Base-by-base conservation (phyloP, 2,329 filamentous ascomycete species). In the Penicillium hordei region DNA sequence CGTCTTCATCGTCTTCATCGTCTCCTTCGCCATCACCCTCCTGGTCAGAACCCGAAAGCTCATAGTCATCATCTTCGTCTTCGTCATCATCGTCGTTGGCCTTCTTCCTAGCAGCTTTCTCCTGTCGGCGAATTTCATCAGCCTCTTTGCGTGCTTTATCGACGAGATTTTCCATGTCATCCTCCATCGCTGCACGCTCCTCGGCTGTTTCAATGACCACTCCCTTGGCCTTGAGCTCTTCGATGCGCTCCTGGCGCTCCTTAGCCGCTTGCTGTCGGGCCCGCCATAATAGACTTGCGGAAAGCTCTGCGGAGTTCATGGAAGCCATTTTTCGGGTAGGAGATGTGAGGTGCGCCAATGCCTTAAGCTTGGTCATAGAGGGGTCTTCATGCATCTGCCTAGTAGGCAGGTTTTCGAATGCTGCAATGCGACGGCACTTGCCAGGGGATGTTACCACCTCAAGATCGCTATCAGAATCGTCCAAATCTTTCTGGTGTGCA, bases 111-210 rank as follows among this genome's bases (percentile, higher is more conserved):
- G 86, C 86, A 44, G 85, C 86, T 29, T 84, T 88, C 62, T 99
- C 94, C 48, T 86, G 81, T 66, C 89, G 86, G 75, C 88, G 89
- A 49, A 97, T 87, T 64, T 89, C 87, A 44, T 89, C 84, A 2
- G 88, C 93, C 70, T 97, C 91, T 60, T 86, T 82, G 57, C 92
- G 83, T 21, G 93, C 93, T 67, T 88, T 92, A 48, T 93, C 89
- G 27, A 97, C 85, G 59, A 97, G 83, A 68, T 97, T 89, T 66
- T 97, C 94, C 13, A 96, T 86, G 58, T 93, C 86, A 57, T 89
- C 86, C 73, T 91, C 86, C 71, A 96, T 89, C 34, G 86, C 85
- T 69, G 93, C 89, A 21, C 90, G 86, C 72, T 99, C 93, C 74
- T 97, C 93, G 2, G 88, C 86, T 0, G 90, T 96, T 72, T 93